Percentiles rank a stretch among this genome's conserved stretches.
phyloP scores from a whole-genome alignment of 2,329 filamentous ascomycete genomes.

The Trichoderma arundinaceum region DNA sequence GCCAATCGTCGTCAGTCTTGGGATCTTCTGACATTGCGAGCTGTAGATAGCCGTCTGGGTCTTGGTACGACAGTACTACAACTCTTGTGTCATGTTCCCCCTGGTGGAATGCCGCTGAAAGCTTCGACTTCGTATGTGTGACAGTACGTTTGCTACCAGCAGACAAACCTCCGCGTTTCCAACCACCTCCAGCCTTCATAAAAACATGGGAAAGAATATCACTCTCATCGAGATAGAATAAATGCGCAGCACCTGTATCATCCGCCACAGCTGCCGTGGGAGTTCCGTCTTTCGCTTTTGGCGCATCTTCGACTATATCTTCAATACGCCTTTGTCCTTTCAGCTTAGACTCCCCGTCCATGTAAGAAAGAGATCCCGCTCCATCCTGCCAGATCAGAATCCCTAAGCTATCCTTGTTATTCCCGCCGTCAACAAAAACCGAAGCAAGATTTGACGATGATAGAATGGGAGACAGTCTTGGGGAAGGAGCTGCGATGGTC shows the following conservation, averaged over 20 bases:
- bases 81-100: slow-evolving; percentile 27
- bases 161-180: slow-evolving; percentile 32
- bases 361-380: slow-evolving; percentile 33
- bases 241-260: slow-evolving; percentile 33
- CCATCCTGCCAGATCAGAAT: slow-evolving; percentile 38
- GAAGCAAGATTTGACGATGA: slow-evolving; percentile 33
- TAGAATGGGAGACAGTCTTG: not conserved
- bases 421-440: slow-evolving; percentile 19
- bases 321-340: not conserved
- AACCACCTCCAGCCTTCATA: slow-evolving; percentile 30
- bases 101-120: slow-evolving; percentile 36
- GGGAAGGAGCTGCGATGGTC: not conserved
- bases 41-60: slow-evolving; percentile 31
- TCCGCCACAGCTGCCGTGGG: slow-evolving; percentile 34
- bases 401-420: slow-evolving; percentile 23
- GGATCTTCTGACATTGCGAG: slow-evolving; percentile 35
- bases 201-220: slow-evolving; percentile 33
- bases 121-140: slow-evolving; percentile 30
- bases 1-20: slow-evolving; percentile 29
- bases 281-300: slow-evolving; percentile 34
- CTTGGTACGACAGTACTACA: slow-evolving; percentile 35
- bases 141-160: slow-evolving; percentile 15
- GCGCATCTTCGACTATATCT: slow-evolving; percentile 18
- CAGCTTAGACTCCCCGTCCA: slow-evolving; percentile 27
- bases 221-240: slow-evolving; percentile 37